These are phyloP conservation scores for Glaciozyma martinii DNA, from an alignment of 768 basidiomycete genomes.

Conservation along the genomic window DNA sequence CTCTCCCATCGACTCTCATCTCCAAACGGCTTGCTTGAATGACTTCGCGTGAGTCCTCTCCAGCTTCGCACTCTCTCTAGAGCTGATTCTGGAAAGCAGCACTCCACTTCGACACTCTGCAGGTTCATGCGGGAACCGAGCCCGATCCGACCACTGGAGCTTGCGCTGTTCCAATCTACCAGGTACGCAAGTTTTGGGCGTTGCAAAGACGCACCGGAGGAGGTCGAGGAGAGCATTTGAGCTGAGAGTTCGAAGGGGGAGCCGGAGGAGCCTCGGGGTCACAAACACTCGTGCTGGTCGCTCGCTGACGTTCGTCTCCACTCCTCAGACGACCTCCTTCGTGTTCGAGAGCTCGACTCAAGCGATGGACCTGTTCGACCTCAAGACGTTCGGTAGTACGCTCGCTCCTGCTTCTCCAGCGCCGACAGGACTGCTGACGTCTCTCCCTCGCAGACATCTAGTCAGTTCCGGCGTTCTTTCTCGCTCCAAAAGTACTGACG, in stretches of 20 bases:
- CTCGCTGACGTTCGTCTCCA: not conserved
- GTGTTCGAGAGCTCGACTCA: constrained; percentile 45
- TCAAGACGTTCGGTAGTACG: constrained; percentile 40
- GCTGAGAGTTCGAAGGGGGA: too few relatives aligned
- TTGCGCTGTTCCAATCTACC: constrained; percentile 63
- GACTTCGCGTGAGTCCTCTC: too few relatives aligned
- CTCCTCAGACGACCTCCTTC: constrained; percentile 11
- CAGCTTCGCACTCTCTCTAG: not conserved
- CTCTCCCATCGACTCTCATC: too few relatives aligned
- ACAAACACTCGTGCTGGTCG: too few relatives aligned
- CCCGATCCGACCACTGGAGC: constrained; percentile 38
- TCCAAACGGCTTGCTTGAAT: too few relatives aligned
- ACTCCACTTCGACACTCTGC: constrained; percentile 40
- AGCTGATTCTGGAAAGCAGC: too few relatives aligned
- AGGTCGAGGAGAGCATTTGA: too few relatives aligned
- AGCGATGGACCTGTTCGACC: constrained; percentile 60
- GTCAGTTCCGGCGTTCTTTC: not conserved
- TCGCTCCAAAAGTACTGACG: not conserved
- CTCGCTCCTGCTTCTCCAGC: not conserved
- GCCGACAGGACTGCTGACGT: constrained; percentile 38
- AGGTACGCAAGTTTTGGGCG: too few relatives aligned
- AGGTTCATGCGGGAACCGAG: constrained; percentile 60
- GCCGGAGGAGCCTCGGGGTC: too few relatives aligned
- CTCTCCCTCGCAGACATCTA: not conserved
- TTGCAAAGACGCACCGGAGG: too few relatives aligned